A percentile compares a stretch with the other conserved stretches of the same genome.
Evolutionary conservation across 768 basidiomycete species (phyloP).

Genomic region (Chalciporus piperatus): DNA sequence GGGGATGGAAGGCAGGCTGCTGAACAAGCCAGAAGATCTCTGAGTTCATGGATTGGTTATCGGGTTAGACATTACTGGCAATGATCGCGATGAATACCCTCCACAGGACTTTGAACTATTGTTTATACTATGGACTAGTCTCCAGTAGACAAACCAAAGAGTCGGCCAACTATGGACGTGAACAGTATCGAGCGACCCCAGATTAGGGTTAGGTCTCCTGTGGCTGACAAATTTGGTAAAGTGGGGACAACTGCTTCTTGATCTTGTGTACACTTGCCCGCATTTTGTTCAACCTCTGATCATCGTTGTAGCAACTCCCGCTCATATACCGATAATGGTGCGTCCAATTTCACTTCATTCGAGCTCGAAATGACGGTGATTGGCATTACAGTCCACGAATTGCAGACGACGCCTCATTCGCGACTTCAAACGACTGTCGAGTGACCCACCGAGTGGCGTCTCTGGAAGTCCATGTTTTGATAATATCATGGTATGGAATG

Average conservation of each 20-base stretch:
- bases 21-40: conserved; percentile 41
- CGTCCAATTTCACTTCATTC: neutral
- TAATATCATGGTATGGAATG: conserved; percentile 99
- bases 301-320: neutral
- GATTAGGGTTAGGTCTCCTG: conserved; percentile 18
- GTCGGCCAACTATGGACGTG: too few species aligned
- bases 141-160: too few species aligned
- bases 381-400: conserved; percentile 70
- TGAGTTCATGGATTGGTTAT: neutral
- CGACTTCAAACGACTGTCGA: conserved; percentile 94
- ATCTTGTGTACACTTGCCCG: conserved; percentile 4
- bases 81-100: neutral
- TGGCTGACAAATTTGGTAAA: conserved; percentile 17
- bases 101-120: neutral
- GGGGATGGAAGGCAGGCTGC: conserved; percentile 72
- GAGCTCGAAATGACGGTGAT: neutral
- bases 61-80: neutral
- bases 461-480: conserved; percentile 96
- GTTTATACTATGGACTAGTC: neutral
- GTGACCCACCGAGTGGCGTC: conserved; percentile 94
- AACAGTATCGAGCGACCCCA: conserved; percentile 8
- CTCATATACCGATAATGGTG: conserved; percentile 18
- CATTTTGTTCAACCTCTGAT: neutral
- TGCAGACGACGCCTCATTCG: conserved; percentile 94
- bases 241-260: neutral